Base-by-base conservation (phyloP, 768 basidiomycete genomes). In the Dioszegia aurantiaca region DNA sequence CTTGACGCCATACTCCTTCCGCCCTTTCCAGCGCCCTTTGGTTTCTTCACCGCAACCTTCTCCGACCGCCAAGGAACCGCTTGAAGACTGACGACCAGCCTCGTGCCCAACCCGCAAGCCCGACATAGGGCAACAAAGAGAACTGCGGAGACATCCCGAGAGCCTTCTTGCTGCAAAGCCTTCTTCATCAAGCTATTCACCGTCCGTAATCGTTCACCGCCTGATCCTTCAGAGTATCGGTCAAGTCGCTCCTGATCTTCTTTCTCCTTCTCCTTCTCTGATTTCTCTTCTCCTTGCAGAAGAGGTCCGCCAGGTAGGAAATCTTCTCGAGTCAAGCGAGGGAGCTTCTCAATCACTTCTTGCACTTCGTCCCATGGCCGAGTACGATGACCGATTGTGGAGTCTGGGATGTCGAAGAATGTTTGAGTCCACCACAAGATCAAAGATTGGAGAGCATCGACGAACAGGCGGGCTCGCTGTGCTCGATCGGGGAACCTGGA, bases 101-200 rank as follows among this genome's bases (percentile, higher is more conserved):
- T 81, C 5, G 91, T 84, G 0, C 92, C 92, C 19, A 98, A 84
- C 11, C 86, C 87, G 5, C 97, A 80, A 5, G 85, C 89, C 21
- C 95, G 82, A 74, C 90, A 90, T 0, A 95, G 80, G 0, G 89
- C 85, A 4, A 91, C 93, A 73, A 97, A 98, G 3, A 98, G 81
- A 65, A 94, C 90, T 0, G 90, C 87, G 58, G 87, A 88, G 37
- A 84, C 83, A 73, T 99, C 95, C 60, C 89, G 82, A 23, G 86
- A 87, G 6, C 93, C 95, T 59, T 78, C 81, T 55, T 82, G 83
- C 82, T 87, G 85, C 19, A 97, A 78, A 0, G 86, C 87, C 72
- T 93, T 90, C 72, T 95, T 97, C 89, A 93, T 92, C 37, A 97
- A 80, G 63, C 89, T 91, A 72, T 93, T 92, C 14, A 82, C 80